phyloP scores from a whole-genome alignment of 495 filamentous ascomycete species.

The Aspergillus conjunctus region DNA sequence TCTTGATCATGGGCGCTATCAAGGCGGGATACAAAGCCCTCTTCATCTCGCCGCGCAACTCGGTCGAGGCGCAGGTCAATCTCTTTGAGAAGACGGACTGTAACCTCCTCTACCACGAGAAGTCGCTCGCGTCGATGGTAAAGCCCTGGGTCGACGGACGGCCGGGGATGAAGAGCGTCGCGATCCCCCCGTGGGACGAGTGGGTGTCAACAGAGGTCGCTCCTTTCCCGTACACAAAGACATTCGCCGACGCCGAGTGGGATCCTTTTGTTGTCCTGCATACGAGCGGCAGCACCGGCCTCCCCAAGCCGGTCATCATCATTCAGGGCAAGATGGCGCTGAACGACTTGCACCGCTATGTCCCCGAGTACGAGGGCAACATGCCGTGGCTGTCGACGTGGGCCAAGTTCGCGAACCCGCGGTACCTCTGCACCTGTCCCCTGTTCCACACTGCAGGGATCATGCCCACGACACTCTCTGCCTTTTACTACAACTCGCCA shows the following conservation, averaged over 20 bases:
- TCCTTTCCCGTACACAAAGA: conserved; percentile 34
- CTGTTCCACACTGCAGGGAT: conserved; percentile 26
- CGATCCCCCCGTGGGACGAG: conserved; percentile 22
- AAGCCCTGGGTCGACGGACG: conserved; percentile 26
- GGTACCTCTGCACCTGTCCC: conserved; percentile 21
- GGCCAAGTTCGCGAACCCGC: conserved; percentile 20
- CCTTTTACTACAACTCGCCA: conserved; percentile 12
- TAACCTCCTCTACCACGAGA: conserved; percentile 32
- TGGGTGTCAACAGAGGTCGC: conserved; percentile 22
- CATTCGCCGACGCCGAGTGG: conserved; percentile 31
- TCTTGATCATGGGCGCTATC: conserved; percentile 40
- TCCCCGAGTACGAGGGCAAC: conserved; percentile 21
- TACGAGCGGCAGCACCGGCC: conserved; percentile 49
- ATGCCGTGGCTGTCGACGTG: conserved; percentile 16
- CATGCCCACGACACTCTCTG: conserved; percentile 6
- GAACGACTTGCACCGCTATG: conserved; percentile 22
- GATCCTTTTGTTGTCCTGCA: conserved; percentile 41
- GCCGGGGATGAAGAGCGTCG: conserved; percentile 22
- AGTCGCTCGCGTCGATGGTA: conserved; percentile 11
- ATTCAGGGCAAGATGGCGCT: conserved; percentile 27
- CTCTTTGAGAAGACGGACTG: conserved; percentile 40
- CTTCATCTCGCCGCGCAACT: conserved; percentile 44
- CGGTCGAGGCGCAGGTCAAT: conserved; percentile 38
- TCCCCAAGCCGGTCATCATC: conserved; percentile 45
- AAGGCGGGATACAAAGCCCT: conserved; percentile 36